These are phyloP conservation scores for Echeveria elegans DNA, from an alignment of 164 flowering plant genomes.

Conservation along the genomic window DNA sequence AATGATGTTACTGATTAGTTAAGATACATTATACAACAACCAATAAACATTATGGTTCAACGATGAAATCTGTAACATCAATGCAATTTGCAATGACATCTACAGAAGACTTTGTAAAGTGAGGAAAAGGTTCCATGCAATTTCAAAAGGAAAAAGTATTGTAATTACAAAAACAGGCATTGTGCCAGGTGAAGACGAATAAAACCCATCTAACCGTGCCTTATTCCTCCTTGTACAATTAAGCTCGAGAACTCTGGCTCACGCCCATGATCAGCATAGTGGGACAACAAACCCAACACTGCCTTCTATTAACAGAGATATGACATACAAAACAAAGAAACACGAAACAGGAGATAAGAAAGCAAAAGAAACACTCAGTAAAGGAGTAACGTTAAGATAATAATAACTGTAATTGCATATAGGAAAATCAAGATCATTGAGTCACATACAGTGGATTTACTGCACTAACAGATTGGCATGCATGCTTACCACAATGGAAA, in stretches of 20 bases:
- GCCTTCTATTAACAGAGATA: constrained; percentile 85
- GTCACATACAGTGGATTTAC: neutral
- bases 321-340: constrained; percentile 85
- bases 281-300: constrained; percentile 95
- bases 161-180: constrained; percentile 79
- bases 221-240: constrained; percentile 78
- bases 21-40: too few relatives aligned
- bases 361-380: constrained; percentile 80
- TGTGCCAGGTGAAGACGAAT: constrained; percentile 80
- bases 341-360: constrained; percentile 77
- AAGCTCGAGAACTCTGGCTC: constrained; percentile 98
- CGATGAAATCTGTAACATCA: neutral
- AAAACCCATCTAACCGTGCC: constrained; percentile 86
- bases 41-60: neutral
- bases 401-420: constrained; percentile 20
- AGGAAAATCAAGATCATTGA: constrained; percentile 15
- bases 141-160: neutral
- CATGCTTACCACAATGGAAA: constrained; percentile 85
- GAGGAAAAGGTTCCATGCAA: too few relatives aligned
- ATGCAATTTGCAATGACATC: too few relatives aligned
- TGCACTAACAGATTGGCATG: constrained; percentile 5
- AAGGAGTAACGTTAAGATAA: constrained; percentile 45
- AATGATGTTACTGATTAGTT: too few relatives aligned
- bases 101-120: too few relatives aligned
- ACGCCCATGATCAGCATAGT: constrained; percentile 93